Base-by-base conservation (phyloP, 1,284 basidiomycete species). In the Xerocomus minutiporus region DNA sequence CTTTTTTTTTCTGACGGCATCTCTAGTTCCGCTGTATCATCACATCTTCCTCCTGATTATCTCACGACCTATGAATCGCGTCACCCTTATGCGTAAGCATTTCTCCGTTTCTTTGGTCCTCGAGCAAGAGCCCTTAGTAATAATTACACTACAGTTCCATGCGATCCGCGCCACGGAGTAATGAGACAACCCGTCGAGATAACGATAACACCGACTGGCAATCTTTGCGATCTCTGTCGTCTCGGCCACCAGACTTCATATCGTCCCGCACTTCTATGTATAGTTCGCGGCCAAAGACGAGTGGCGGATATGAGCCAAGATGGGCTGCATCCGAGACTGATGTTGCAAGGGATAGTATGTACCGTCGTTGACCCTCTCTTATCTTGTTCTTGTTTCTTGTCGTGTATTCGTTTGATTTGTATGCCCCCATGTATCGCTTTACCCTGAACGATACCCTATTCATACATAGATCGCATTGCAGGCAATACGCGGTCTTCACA, bases 21-120 rank as follows among this genome's bases (percentile, higher is more conserved):
- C 20, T 32, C 25, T 58, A 82, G 80, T 56, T 72, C 77, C 50
- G 73, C 77, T 25, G 76, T 82, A 26, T 77, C 77, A 53, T 66
- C 77, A 5, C 73, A 79, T 53, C 28, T 79, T 23, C 46, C 51
- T 34, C 47, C 41, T 1, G 52, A 50, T 34, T 46, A 57, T 17
- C 3, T 48, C 20, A 36, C 20, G 35, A 48, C 12, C 25, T 29
- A 50, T 20, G 50, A 34, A 39, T 48, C 64, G 31, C 56, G 50
- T 2, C 56, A 50, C 28, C 52, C 45, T 9, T 50, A 52, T 48
- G 29, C 39, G 66, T 71, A 34, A 68, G 69, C 9, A 46, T 17
- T 42, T 12, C 8, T n/a, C 32, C 13, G 13, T 20, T 28, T 9
- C 17, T 7, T 5, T n/a, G 8, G 34, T n/a, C n/a, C 11, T 15